A percentile compares a stretch with the other conserved stretches of the same genome.
phyloP scores from a whole-genome alignment of 164 flowering plant genomes.

The Magnolia officinalis region DNA sequence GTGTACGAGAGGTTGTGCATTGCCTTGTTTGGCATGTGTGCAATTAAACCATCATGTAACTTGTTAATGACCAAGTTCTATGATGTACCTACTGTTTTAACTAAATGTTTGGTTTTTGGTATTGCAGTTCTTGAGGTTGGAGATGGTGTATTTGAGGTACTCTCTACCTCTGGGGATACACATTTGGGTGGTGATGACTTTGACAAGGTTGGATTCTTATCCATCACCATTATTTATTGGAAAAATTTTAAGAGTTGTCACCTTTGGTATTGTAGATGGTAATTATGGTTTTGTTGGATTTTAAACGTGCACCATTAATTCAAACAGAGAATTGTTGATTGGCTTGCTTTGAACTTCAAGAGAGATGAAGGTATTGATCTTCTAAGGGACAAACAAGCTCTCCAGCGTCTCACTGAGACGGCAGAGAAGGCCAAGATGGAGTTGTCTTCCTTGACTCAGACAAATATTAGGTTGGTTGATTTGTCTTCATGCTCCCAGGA shows the following conservation, averaged over 20 bases:
- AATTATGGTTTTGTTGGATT: not conserved
- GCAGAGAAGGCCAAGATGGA: conserved; percentile 82
- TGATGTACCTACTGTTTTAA: no score
- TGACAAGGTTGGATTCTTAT: conserved; percentile 57
- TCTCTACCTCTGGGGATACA: conserved; percentile 78
- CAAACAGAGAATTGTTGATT: conserved; percentile 17
- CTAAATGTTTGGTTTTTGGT: not conserved
- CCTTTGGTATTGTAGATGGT: not conserved
- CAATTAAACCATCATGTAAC: no score
- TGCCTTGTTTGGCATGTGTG: no score
- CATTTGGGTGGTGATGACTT: conserved; percentile 90
- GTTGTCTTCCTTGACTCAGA: conserved; percentile 60
- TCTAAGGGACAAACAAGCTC: conserved; percentile 27
- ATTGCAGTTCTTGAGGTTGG: conserved; percentile 84
- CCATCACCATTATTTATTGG: not conserved
- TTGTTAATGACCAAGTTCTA: no score
- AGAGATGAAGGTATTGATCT: conserved; percentile 22
- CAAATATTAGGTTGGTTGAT: conserved; percentile 47
- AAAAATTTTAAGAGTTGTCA: not conserved
- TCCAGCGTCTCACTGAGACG: conserved; percentile 61
- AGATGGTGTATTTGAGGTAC: conserved; percentile 88
- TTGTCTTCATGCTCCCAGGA: not conserved
- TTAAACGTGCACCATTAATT: not conserved
- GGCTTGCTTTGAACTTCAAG: conserved; percentile 17
- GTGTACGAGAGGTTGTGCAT: no score